Base-by-base conservation (phyloP, 192 early-diverging fungal species). In the Physocladia obscura region DNA sequence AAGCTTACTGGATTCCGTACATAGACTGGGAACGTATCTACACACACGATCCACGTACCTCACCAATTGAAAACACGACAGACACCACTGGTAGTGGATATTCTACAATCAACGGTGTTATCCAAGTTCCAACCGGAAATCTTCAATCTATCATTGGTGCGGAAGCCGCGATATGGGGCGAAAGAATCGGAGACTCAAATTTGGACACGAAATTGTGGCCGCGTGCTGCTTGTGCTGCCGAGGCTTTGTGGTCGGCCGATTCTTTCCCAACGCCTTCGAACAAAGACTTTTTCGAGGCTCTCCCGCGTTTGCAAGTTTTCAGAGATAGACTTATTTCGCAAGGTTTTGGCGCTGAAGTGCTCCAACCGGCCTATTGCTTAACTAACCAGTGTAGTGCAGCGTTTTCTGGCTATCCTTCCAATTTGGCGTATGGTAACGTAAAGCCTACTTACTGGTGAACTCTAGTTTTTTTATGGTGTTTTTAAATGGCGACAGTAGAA, bases 121-220 rank as follows among this genome's bases (percentile, higher is more conserved):
- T 13, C 44, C 8, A 8, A 8, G n/a, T n/a, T 47, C 8, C 44
- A 47, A 47, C 44, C 11, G 69, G 57, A 6, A 24, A 49, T n/a
- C 2, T 31, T 21, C 15, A n/a, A 11, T 26, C 38, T 8, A 57
- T 70, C 48, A 40, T 70, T 26, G 69, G 69, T 8, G 57, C 22
- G 0, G 37, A 37, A 27, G 69, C 37, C 32, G 48, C 57, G 4
- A 30, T 70, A 3, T 70, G 69, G 69, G 57, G 39, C 2, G 69
- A 70, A 32, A 57, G 50, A 57, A 61, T 57, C 40, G 57, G 38
- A 5, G 56, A 15, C 56, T 47, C 49, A 3, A 70, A 60, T 35
- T 55, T 70, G 57, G 69, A 70, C 56, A 49, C 32, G 21, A 70
- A 70, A 57, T 13, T 70, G 8, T 70, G 69, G 69, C 69, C 69